Evolutionary conservation across 495 filamentous ascomycete species (phyloP).

Genomic region (Xylaria flabelliformis): DNA sequence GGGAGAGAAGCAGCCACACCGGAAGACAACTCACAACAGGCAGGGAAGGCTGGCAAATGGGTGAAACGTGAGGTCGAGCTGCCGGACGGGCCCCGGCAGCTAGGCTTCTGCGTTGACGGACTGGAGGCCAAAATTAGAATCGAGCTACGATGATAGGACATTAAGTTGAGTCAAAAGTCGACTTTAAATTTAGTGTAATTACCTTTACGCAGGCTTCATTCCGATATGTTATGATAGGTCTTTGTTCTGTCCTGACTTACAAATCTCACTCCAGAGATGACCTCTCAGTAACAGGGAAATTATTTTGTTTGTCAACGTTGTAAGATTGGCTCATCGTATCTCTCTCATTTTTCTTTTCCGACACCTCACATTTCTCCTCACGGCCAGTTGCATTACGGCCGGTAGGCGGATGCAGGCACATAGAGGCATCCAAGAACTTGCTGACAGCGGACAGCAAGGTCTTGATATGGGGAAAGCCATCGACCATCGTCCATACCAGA

Average conservation of each 20-base stretch:
- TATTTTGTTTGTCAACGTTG: not conserved
- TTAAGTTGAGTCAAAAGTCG: not conserved
- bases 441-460: not conserved
- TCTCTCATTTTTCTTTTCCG: not conserved
- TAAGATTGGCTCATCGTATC: not conserved
- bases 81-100: slow-evolving; percentile 76
- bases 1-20: slow-evolving; percentile 28
- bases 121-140: slow-evolving; percentile 71
- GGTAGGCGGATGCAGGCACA: not conserved
- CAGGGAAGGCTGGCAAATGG: slow-evolving; percentile 56
- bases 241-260: not conserved
- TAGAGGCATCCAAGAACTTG: not conserved
- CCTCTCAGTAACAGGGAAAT: not conserved
- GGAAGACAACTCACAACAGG: slow-evolving; percentile 28
- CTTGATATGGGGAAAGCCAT: no score
- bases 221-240: not conserved
- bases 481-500: not conserved
- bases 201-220: not conserved
- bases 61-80: slow-evolving; percentile 80
- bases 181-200: not conserved
- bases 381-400: not conserved
- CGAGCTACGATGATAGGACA: slow-evolving; percentile 30
- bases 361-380: not conserved
- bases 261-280: not conserved
- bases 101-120: slow-evolving; percentile 83